phyloP scores from a whole-genome alignment of 2,329 filamentous ascomycete species.

The Botrytis fabae region DNA sequence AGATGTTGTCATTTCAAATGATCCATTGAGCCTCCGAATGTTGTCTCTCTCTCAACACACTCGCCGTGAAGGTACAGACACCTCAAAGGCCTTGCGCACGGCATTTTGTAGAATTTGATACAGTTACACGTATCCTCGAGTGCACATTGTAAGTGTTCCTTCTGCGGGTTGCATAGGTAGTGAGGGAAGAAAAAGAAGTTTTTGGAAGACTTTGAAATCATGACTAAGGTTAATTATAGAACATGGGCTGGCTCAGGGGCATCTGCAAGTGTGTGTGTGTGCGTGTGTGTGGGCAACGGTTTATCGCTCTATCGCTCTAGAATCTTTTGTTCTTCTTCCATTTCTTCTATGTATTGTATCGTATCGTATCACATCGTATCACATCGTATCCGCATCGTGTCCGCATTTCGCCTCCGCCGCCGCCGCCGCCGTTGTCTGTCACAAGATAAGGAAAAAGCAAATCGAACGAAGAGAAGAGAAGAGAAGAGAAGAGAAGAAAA shows the following conservation, averaged over 20 bases:
- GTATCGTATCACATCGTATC: background rate
- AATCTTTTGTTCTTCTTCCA: background rate
- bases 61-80: background rate
- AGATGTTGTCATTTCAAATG: background rate
- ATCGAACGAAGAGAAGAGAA: background rate
- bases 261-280: background rate
- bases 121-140: background rate
- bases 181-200: background rate
- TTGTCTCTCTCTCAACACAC: background rate
- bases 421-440: background rate
- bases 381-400: background rate
- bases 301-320: slow-evolving; percentile 4
- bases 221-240: background rate
- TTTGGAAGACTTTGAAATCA: background rate
- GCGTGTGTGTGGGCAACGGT: slow-evolving; percentile 2
- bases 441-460: background rate
- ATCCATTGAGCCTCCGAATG: background rate
- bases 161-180: background rate
- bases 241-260: slow-evolving; percentile 3
- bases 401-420: background rate
- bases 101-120: background rate
- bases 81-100: background rate
- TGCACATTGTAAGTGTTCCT: background rate
- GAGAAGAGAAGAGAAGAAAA: rapidly evolving
- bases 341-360: no score